Conservation (phyloP, 208 protist species). For the Crithidia fasciculata region DNA sequence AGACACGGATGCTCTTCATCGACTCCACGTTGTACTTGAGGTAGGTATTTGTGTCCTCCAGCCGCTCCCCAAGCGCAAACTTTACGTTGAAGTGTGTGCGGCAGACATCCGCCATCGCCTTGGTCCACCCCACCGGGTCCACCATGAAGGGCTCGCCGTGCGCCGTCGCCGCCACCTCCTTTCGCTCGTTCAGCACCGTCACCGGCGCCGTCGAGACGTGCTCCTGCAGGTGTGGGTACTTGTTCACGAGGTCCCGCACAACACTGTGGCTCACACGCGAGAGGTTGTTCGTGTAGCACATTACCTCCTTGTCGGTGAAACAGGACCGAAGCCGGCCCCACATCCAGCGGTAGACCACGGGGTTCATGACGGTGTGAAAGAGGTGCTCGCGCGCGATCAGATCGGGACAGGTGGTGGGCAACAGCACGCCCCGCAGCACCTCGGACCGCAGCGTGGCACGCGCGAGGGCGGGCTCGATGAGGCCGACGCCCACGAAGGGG, state of each 20-base stretch:
- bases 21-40: constrained; percentile 71
- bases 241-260: constrained; percentile 52
- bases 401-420: constrained; percentile 44
- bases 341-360: constrained; percentile 73
- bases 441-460: constrained; percentile 40
- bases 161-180: constrained; percentile 39
- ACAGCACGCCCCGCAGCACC: constrained; percentile 50
- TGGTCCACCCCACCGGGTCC: constrained; percentile 80
- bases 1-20: constrained; percentile 61
- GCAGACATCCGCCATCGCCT: constrained; percentile 60
- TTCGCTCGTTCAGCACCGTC: constrained; percentile 28
- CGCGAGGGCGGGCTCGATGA: constrained; percentile 66
- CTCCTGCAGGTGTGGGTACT: constrained; percentile 58
- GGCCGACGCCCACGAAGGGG: constrained; percentile 79
- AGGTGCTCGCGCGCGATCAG: constrained; percentile 62
- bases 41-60: constrained; percentile 59
- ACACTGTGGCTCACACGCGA: constrained; percentile 66
- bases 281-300: constrained; percentile 78
- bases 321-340: constrained; percentile 49
- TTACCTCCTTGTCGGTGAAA: constrained; percentile 57
- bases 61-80: constrained; percentile 61
- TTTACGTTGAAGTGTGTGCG: constrained; percentile 52
- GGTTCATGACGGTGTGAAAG: constrained; percentile 66
- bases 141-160: constrained; percentile 67
- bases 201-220: constrained; percentile 44